A percentile compares a stretch with the other conserved stretches of the same genome.
Conservation (phyloP, 345 rosid species). For the Euclidium syriacum region DNA sequence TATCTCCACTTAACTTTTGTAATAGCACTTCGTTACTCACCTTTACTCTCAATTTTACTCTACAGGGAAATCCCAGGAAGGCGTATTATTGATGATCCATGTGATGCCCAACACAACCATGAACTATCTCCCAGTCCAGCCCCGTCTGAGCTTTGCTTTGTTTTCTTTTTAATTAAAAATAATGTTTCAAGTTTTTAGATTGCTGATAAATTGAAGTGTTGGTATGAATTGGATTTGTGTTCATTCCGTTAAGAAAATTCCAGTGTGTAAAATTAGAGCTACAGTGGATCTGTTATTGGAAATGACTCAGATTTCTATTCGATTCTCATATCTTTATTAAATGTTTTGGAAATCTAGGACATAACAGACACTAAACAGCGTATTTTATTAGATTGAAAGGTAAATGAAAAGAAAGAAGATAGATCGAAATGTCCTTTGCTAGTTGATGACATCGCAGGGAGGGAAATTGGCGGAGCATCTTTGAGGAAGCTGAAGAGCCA, state of each 20-base stretch:
- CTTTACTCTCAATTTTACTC: background rate
- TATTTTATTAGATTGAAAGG: slow-evolving; percentile 18
- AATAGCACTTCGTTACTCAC: background rate
- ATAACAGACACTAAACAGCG: background rate
- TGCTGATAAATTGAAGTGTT: slow-evolving; percentile 9
- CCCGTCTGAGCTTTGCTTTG: background rate
- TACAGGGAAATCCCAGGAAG: slow-evolving; percentile 36
- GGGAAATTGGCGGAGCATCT: slow-evolving; percentile 76
- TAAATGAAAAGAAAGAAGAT: background rate
- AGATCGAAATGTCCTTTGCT: background rate
- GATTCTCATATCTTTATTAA: slow-evolving; percentile 9
- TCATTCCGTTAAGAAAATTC: background rate
- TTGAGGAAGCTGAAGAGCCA: slow-evolving; percentile 78
- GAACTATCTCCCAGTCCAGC: slow-evolving; percentile 9
- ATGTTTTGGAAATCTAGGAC: slow-evolving; percentile 8
- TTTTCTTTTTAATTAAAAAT: slow-evolving; percentile 1
- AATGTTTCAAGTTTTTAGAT: slow-evolving; percentile 5
- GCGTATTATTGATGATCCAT: slow-evolving; percentile 26
- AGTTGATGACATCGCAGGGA: slow-evolving; percentile 50
- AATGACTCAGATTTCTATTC: background rate
- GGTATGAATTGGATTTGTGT: slow-evolving; percentile 17
- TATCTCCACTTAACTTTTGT: background rate
- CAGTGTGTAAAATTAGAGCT: slow-evolving; percentile 6
- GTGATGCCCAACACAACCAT: background rate
- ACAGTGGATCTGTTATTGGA: background rate